These are phyloP conservation scores for Esteya vermicola DNA, from an alignment of 2,329 filamentous ascomycete genomes.

Conservation along the genomic window DNA sequence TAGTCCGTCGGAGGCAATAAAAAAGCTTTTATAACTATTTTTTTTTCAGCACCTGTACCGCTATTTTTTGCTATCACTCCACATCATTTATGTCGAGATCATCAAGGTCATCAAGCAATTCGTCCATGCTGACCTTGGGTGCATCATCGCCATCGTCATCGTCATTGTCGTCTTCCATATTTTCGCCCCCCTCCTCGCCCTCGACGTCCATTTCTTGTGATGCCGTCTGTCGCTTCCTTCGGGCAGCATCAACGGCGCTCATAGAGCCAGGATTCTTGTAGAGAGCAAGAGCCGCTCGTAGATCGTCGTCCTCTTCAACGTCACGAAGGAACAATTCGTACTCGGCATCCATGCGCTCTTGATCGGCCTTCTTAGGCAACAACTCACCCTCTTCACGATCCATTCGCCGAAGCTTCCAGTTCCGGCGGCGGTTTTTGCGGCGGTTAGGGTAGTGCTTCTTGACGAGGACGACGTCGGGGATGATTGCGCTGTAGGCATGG, in stretches of 20 bases:
- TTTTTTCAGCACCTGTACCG: too few relatives aligned
- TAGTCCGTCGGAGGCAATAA: too few relatives aligned
- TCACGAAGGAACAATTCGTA: conserved; percentile 96
- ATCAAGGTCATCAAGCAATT: conserved; percentile 84
- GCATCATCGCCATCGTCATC: conserved; percentile 44
- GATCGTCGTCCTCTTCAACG: conserved; percentile 87
- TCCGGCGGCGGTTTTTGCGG: conserved; percentile 67
- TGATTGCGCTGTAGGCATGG: conserved; percentile 58
- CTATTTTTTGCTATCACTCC: too few relatives aligned
- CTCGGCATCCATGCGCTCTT: conserved; percentile 77
- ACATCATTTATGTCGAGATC: conserved; percentile 60
- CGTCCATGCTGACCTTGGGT: conserved; percentile 62
- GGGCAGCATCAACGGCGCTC: conserved; percentile 17
- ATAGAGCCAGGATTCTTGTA: conserved; percentile 57
- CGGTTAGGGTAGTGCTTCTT: conserved; percentile 86
- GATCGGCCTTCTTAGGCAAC: conserved; percentile 73
- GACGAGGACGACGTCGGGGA: conserved; percentile 87
- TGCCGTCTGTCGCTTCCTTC: conserved; percentile 16
- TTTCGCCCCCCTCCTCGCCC: conserved; percentile 42
- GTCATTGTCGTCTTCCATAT: conserved; percentile 31
- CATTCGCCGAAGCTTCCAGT: conserved; percentile 95
- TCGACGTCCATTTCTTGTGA: conserved; percentile 28
- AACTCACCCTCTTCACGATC: conserved; percentile 77
- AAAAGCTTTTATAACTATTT: too few relatives aligned
- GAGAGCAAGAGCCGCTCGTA: conserved; percentile 68